phyloP scores from a whole-genome alignment of 805 yeast genomes.

The Phaffomyces opuntiae region DNA sequence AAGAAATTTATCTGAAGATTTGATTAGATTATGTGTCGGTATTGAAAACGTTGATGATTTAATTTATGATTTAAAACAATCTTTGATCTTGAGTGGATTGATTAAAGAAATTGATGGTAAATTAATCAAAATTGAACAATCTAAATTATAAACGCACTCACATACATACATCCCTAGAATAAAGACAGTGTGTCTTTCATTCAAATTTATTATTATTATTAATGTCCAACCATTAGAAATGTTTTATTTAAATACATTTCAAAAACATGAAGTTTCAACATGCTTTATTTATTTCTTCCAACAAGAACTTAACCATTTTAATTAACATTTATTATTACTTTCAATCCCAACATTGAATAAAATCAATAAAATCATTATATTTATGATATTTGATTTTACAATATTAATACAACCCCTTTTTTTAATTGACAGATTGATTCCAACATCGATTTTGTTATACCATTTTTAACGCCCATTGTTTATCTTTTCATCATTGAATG shows the following conservation, averaged over 20 bases:
- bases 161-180: too few species aligned
- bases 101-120: conserved; percentile 26
- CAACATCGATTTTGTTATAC: conserved; percentile 4
- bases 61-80: conserved; percentile 69
- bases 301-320: conserved; percentile 1
- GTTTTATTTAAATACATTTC: too few species aligned
- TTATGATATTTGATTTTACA: not conserved
- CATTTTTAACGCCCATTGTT: conserved; percentile 2
- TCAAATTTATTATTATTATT: not conserved
- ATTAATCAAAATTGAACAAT: conserved; percentile 12
- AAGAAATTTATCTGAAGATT: conserved; percentile 88
- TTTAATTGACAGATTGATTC: conserved; percentile 2
- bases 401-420: not conserved
- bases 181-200: too few species aligned
- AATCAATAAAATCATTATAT: not conserved
- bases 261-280: conserved; percentile 1
- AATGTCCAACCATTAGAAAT: not conserved
- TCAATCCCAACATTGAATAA: conserved; percentile 19
- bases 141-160: conserved; percentile 13
- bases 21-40: conserved; percentile 85
- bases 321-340: not conserved
- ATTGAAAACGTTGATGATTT: conserved; percentile 79
- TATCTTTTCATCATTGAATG: not conserved
- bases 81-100: conserved; percentile 62
- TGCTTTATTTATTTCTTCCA: conserved; percentile 4